Evolutionary conservation across 768 basidiomycete genomes (phyloP).

Genomic region (Mycena olivaceomarginata): DNA sequence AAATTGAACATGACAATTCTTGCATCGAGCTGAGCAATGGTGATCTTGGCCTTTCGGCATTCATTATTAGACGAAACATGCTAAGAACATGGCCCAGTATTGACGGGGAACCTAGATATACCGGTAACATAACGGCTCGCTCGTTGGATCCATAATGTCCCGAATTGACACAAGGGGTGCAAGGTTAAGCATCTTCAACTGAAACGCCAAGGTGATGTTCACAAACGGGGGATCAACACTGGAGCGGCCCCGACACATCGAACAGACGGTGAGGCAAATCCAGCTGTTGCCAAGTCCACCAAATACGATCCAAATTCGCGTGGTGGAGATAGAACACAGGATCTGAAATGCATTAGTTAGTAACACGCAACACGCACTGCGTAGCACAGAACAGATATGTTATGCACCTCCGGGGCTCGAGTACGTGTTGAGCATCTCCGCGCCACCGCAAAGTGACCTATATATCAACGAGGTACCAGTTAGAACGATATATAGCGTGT

Average conservation of each 20-base stretch:
- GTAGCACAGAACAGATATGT: neutral
- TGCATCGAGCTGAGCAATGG: too few species aligned
- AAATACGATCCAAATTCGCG: constrained; percentile 48
- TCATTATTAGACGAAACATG: too few species aligned
- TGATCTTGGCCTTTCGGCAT: too few species aligned
- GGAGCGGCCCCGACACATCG: constrained; percentile 46
- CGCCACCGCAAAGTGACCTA: constrained; percentile 53
- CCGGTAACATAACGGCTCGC: constrained; percentile 24
- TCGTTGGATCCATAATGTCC: constrained; percentile 35
- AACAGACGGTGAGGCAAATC: constrained; percentile 35
- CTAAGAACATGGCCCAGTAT: too few species aligned
- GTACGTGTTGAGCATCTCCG: constrained; percentile 51
- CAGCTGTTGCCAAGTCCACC: constrained; percentile 49
- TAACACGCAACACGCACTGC: neutral
- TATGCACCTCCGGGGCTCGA: constrained; percentile 30
- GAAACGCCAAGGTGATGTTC: constrained; percentile 39
- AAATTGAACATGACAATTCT: too few species aligned
- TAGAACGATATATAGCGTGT: too few species aligned
- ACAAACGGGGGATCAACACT: constrained; percentile 39
- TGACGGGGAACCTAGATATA: constrained; percentile 19
- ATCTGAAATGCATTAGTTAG: constrained; percentile 29
- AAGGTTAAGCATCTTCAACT: constrained; percentile 38
- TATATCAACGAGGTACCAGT: too few species aligned
- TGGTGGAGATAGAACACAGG: constrained; percentile 52
- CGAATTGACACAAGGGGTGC: constrained; percentile 35